These are phyloP conservation scores for Hebeloma cylindrosporum DNA, from an alignment of 768 basidiomycete species.

Conservation along the genomic window DNA sequence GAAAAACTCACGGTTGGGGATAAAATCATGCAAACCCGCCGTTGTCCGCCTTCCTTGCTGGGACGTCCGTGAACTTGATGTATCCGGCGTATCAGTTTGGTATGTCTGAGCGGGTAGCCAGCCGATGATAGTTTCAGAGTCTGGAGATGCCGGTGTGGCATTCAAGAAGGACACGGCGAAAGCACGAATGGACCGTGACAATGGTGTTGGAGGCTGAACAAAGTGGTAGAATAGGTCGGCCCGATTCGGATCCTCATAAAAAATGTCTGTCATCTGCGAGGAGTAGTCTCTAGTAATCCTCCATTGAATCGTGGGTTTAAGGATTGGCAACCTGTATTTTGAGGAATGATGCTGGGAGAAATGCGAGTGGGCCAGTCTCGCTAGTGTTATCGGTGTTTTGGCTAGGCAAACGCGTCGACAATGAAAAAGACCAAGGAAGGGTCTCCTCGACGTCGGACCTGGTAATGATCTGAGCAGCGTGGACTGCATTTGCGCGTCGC, in stretches of 20 bases:
- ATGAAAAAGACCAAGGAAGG: too few species aligned
- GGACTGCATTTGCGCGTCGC: too few species aligned
- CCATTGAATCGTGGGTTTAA: too few species aligned
- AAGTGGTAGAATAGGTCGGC: constrained; percentile 73
- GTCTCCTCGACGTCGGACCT: too few species aligned
- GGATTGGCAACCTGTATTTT: too few species aligned
- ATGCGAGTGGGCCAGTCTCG: too few species aligned
- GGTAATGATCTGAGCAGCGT: too few species aligned
- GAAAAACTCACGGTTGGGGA: constrained; percentile 59
- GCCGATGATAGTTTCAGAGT: constrained; percentile 60
- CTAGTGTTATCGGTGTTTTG: too few species aligned
- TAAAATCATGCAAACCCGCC: constrained; percentile 68
- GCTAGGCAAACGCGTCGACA: too few species aligned
- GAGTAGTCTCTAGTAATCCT: constrained; percentile 5
- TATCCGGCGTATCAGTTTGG: constrained; percentile 17
- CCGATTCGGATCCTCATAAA: constrained; percentile 56
- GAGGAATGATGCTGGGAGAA: too few species aligned
- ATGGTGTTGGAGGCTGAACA: constrained; percentile 48
- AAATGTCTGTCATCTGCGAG: constrained; percentile 26
- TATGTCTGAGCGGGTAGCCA: constrained; percentile 59
- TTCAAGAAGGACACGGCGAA: constrained; percentile 69
- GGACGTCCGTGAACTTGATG: constrained; percentile 2
- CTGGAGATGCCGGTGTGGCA: constrained; percentile 39
- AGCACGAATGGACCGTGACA: constrained; percentile 44
- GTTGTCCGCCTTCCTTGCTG: constrained; percentile 29